Percentiles rank a stretch among this genome's conserved stretches.
Evolutionary conservation across 148 eudicot genomes (phyloP).

Genomic region (Persicaria maculosa): DNA sequence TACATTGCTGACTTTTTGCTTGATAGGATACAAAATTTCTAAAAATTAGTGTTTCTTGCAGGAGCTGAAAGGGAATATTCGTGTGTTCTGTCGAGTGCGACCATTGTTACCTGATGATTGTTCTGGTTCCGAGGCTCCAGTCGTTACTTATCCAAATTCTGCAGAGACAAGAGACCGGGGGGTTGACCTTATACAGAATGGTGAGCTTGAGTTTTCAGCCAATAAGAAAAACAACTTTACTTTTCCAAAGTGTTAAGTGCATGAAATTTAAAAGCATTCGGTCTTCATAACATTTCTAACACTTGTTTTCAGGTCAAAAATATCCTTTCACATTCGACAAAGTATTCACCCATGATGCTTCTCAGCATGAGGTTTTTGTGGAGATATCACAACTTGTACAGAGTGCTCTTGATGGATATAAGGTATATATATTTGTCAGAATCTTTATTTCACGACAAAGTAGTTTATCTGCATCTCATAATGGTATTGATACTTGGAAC

Average conservation of each 20-base stretch:
- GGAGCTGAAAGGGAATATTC: conserved; percentile 79
- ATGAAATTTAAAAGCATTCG: not conserved
- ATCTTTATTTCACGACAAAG: not conserved
- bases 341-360: conserved; percentile 53
- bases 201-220: conserved; percentile 22
- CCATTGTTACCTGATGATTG: conserved; percentile 68
- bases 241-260: not conserved
- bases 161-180: conserved; percentile 52
- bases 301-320: conserved; percentile 40
- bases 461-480: not conserved
- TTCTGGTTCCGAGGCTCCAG: conserved; percentile 32
- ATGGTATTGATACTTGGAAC: not conserved
- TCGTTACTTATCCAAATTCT: conserved; percentile 50
- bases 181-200: conserved; percentile 52
- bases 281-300: not conserved
- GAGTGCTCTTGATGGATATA: conserved; percentile 87
- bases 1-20: not conserved
- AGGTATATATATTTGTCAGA: conserved; percentile 28
- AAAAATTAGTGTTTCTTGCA: conserved; percentile 22
- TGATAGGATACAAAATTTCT: not conserved
- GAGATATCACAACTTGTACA: conserved; percentile 78
- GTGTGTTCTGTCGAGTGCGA: conserved; percentile 79
- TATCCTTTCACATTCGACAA: conserved; percentile 64
- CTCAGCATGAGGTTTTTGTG: conserved; percentile 56
- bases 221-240: not conserved